Evolutionary conservation across 1,284 basidiomycete species (phyloP), one percentile per base, ranked within the genome.

Genomic region (Cutaneotrichosporon mucoides): DNA sequence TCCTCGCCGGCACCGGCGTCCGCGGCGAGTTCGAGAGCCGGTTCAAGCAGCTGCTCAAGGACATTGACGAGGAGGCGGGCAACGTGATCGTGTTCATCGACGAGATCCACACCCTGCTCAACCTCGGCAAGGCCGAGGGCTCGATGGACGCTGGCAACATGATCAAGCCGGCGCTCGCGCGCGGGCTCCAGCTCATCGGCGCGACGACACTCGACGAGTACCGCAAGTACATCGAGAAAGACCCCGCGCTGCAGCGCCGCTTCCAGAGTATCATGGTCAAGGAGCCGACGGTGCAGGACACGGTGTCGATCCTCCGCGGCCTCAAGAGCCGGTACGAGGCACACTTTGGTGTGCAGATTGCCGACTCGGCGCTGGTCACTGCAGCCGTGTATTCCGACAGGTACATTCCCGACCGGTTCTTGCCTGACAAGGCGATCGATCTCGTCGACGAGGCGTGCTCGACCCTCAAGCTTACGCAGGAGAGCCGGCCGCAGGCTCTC

Each of bases 131-230:
- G 76, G 84, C 90, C 0, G 92, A 95, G 79, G 92, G 92, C 8
- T 88, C 88, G 61, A 88, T 96, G 64, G 91, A 95, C 68, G 92
- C 89, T 1, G 90, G 89, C 0, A 90, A 95, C 59, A 76, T 76
- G 70, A 73, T 75, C 66, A 77, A 77, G 63, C 75, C 77, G 12
- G 88, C 90, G 0, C 82, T 94, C 4, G 91, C 90, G 2, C 81
- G 90, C 44, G 92, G 92, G 3, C 79, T 94, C 4, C 88, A 90
- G 70, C 84, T 93, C 2, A 88, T 93, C 6, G 91, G 91, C 36
- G 90, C 91, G 0, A 93, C 91, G 0, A 93, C 91, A 1, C 85
- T 88, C 16, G 90, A 94, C 69, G 92, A 96, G 72, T 96, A 93
- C 73, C 83, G 90, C 38, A 91, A 92, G 75, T 89, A 88, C 0